Conservation (phyloP, 2,329 filamentous ascomycete species). For the Alternaria ventricosa region DNA sequence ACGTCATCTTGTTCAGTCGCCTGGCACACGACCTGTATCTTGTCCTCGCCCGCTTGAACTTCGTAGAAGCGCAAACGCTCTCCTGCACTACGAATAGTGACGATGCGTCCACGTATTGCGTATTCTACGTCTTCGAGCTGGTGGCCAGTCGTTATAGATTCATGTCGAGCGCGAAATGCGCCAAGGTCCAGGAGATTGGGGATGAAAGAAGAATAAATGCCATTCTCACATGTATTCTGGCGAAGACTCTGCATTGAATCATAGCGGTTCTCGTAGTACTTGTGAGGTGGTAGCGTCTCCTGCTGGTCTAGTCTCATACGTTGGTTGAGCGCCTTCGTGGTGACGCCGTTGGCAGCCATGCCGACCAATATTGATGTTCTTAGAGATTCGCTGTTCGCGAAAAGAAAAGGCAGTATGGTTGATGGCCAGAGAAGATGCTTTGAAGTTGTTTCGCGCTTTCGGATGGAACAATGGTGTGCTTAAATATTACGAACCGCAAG, state of each 20-base stretch:
- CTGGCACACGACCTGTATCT: neutral
- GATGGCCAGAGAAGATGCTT: neutral
- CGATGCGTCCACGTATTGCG: neutral
- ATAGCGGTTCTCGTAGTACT: neutral
- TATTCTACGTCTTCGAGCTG: neutral
- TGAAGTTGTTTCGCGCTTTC: neutral
- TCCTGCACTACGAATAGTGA: neutral
- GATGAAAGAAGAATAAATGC: neutral
- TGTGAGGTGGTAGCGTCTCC: neutral
- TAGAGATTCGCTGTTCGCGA: neutral
- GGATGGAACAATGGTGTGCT: neutral
- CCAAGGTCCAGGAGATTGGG: neutral
- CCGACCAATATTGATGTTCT: neutral
- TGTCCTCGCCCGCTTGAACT: neutral
- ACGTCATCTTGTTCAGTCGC: neutral
- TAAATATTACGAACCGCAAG: neutral
- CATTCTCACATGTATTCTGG: neutral
- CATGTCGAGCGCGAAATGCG: neutral
- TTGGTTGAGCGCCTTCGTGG: neutral
- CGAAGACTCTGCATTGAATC: neutral
- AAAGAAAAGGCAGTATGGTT: neutral
- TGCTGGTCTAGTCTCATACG: neutral
- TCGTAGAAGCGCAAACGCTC: neutral
- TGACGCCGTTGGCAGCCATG: neutral
- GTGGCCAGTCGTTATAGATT: neutral